phyloP scores from a whole-genome alignment of 208 protist genomes.

The Trypanosoma vivax region DNA sequence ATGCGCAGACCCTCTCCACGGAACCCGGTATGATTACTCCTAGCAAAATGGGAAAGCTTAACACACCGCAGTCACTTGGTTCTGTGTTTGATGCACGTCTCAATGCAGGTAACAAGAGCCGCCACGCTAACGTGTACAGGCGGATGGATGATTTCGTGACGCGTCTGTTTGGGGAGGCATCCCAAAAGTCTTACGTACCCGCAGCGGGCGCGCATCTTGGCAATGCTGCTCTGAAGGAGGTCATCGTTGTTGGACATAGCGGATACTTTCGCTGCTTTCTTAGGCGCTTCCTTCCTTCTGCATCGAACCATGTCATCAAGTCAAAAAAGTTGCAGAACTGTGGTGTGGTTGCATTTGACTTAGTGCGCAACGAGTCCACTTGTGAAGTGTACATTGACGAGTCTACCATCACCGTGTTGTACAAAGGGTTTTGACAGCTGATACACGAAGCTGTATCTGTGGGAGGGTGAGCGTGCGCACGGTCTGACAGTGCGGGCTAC shows the following conservation, averaged over 20 bases:
- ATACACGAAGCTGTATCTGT: too few relatives aligned
- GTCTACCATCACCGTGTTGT: conserved; percentile 54
- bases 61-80: conserved; percentile 29
- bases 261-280: conserved; percentile 87
- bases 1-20: conserved; percentile 81
- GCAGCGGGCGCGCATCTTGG: conserved; percentile 8
- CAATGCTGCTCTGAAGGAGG: conserved; percentile 70
- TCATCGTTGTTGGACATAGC: conserved; percentile 90
- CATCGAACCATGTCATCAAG: conserved; percentile 59
- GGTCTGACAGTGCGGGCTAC: too few relatives aligned
- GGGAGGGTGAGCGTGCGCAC: too few relatives aligned
- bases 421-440: conserved; percentile 42
- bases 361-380: conserved; percentile 52
- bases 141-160: conserved; percentile 77
- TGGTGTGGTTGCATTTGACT: conserved; percentile 75
- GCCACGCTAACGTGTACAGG: conserved; percentile 57
- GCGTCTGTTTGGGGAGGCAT: conserved; percentile 59
- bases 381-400: conserved; percentile 70
- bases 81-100: conserved; percentile 54
- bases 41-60: conserved; percentile 40
- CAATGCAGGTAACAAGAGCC: conserved; percentile 72
- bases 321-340: conserved; percentile 87
- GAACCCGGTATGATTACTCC: conserved; percentile 68
- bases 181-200: conserved; percentile 17
- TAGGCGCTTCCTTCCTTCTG: conserved; percentile 71